These are phyloP conservation scores for Trichoderma cornu-damae DNA, from an alignment of 2,329 filamentous ascomycete species.

Conservation along the genomic window DNA sequence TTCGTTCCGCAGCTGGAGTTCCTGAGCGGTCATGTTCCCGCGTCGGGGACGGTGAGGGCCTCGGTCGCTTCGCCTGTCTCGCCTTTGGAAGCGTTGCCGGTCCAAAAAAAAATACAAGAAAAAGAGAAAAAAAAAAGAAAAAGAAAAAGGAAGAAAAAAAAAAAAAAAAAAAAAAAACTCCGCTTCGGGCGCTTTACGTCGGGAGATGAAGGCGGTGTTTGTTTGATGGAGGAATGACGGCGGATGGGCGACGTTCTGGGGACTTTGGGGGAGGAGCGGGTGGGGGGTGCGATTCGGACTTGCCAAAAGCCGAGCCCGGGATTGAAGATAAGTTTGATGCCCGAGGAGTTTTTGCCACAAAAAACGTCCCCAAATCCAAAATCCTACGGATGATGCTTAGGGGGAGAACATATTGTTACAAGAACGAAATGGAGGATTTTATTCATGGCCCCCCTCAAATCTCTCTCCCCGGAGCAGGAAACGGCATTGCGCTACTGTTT, in stretches of 20 bases:
- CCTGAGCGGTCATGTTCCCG: constrained; percentile 9
- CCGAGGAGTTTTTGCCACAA: no score
- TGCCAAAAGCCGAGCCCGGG: neutral
- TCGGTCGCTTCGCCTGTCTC: neutral
- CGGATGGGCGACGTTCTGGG: neutral
- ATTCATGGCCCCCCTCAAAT: no score
- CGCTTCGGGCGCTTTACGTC: constrained; percentile 8
- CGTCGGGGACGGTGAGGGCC: neutral
- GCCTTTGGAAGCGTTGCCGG: neutral
- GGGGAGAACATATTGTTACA: no score
- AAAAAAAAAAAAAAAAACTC: neutral
- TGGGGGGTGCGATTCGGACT: neutral
- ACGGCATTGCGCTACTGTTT: no score
- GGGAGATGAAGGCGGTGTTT: neutral
- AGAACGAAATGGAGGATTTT: no score
- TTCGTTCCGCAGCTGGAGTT: neutral
- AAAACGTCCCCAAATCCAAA: no score
- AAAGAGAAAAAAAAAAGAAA: no score
- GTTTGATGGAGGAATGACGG: neutral
- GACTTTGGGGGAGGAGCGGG: neutral
- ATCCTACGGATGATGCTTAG: no score
- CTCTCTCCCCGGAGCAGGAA: no score
- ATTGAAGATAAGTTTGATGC: no score
- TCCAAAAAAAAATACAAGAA: no score
- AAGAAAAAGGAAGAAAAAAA: no score